Percentiles rank a stretch among this genome's conserved stretches.
Evolutionary conservation across 2,329 filamentous ascomycete species (phyloP).

Genomic region (Stagonosporopsis chrysanthemi): DNA sequence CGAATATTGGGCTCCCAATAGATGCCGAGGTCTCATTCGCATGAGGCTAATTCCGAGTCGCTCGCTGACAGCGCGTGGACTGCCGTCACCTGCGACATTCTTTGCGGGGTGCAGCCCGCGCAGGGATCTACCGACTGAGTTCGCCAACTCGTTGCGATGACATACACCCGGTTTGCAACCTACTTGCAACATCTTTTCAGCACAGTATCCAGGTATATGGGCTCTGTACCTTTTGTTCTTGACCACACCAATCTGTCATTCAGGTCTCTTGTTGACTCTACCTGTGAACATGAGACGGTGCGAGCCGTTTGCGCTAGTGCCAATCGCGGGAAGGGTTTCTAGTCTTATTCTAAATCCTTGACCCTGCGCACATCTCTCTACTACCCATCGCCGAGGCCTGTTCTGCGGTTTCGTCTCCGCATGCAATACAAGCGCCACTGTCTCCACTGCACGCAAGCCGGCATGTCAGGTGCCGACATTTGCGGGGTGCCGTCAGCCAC

Average conservation of each 20-base stretch:
- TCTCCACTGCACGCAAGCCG: background rate
- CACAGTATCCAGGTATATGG: no score
- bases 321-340: background rate
- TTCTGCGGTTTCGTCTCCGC: background rate
- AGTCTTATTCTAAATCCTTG: background rate
- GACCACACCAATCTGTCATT: no score
- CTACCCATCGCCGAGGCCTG: background rate
- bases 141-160: background rate
- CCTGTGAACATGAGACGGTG: no score
- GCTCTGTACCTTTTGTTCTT: no score
- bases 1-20: no score
- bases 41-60: no score
- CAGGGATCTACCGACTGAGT: no score
- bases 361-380: background rate
- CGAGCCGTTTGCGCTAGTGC: background rate
- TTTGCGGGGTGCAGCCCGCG: background rate
- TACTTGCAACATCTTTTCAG: background rate
- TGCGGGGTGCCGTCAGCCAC: background rate
- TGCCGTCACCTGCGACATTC: background rate
- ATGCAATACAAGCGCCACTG: background rate
- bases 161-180: background rate
- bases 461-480: conserved; percentile 1
- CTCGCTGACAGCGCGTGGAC: no score
- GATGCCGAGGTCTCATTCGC: no score
- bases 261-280: no score